These are phyloP conservation scores for Basidiobolus meristosporus DNA, from an alignment of 371 early-diverging fungal species.

Conservation along the genomic window DNA sequence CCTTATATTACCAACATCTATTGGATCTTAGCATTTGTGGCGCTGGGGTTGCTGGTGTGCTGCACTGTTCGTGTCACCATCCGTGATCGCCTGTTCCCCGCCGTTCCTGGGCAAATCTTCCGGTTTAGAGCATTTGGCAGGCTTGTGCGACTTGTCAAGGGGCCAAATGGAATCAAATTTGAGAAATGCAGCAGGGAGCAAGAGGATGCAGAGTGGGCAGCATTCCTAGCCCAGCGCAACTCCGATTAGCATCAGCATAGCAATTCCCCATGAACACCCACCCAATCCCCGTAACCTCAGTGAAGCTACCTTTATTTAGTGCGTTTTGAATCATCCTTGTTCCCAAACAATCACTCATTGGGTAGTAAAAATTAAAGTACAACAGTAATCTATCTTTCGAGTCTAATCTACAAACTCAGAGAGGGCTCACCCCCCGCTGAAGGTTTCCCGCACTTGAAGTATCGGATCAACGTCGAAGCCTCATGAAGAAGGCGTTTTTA, in stretches of 20 bases:
- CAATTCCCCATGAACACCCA: no score
- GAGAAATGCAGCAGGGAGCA: constrained; percentile 4
- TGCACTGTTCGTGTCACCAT: constrained; percentile 8
- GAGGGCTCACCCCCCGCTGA: no score
- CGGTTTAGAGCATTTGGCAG: constrained; percentile 9
- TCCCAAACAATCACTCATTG: no score
- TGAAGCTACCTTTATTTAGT: no score
- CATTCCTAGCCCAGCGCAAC: background rate
- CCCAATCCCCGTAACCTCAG: no score
- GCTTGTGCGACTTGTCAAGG: constrained; percentile 4
- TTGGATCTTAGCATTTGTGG: constrained; percentile 10
- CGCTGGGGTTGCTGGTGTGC: constrained; percentile 8
- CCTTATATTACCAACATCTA: constrained; percentile 9
- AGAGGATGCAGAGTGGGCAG: constrained; percentile 11
- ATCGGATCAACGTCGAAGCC: constrained; percentile 39
- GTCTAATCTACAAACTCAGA: no score
- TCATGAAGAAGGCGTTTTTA: constrained; percentile 77
- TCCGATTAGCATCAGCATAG: no score
- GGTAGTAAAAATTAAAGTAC: no score
- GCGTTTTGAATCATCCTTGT: no score
- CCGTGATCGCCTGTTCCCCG: constrained; percentile 11
- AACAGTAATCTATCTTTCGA: no score
- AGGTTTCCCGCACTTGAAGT: no score
- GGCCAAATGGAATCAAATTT: constrained; percentile 2
- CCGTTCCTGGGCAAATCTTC: constrained; percentile 8